Percentiles rank a stretch among this genome's conserved stretches.
Conservation (phyloP, 495 filamentous ascomycete species). For the Beverwykella pulmonaria region DNA sequence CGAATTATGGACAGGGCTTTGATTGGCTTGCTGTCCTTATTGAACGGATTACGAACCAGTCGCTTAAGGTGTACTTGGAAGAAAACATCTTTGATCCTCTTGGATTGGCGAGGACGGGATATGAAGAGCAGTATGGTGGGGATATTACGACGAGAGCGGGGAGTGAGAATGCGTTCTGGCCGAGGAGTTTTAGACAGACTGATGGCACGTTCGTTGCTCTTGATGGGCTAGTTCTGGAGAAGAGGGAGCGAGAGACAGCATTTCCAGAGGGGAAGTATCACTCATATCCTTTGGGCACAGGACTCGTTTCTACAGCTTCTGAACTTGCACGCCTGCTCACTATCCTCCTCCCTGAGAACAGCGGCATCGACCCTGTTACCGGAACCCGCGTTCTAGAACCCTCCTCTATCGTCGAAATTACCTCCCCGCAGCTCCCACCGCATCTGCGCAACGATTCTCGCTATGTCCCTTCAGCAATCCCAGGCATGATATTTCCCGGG, state of each 20-base stretch:
- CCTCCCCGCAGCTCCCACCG: conserved; percentile 4
- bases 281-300: conserved; percentile 16
- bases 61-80: background rate
- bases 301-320: conserved; percentile 1
- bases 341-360: conserved; percentile 18
- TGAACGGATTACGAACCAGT: conserved; percentile 7
- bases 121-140: conserved; percentile 19
- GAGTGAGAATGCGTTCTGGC: conserved; percentile 7
- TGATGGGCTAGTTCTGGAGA: conserved; percentile 5
- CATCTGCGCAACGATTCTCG: conserved; percentile 13
- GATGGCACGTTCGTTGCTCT: conserved; percentile 9
- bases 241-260: background rate
- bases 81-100: conserved; percentile 15
- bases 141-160: conserved; percentile 1
- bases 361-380: conserved; percentile 16
- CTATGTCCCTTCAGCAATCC: background rate
- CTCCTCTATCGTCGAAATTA: background rate
- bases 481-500: background rate
- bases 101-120: conserved; percentile 8
- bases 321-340: conserved; percentile 13
- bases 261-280: conserved; percentile 17
- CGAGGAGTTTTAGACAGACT: conserved; percentile 6
- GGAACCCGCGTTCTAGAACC: background rate
- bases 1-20: conserved; percentile 25
- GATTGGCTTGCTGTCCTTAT: conserved; percentile 26